Conservation (phyloP, 2,329 filamentous ascomycete genomes). For the Epichloe hybrida region DNA sequence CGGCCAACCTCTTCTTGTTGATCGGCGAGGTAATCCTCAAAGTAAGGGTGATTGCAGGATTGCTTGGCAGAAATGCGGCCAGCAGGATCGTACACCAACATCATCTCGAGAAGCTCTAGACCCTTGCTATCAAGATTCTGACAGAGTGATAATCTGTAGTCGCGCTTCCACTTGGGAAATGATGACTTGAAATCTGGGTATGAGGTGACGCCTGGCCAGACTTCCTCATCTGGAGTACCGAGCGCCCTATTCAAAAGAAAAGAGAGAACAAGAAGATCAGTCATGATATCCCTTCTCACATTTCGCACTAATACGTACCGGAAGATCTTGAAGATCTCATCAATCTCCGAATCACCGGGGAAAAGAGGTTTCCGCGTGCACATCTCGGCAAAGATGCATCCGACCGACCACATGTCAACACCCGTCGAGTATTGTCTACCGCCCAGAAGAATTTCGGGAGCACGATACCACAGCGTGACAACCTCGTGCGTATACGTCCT, state of each 20-base stretch:
- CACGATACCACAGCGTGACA: conserved; percentile 85
- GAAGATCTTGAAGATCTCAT: conserved; percentile 46
- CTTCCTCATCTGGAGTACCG: conserved; percentile 67
- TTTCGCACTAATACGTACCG: conserved; percentile 37
- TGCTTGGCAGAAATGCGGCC: conserved; percentile 82
- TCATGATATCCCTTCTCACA: neutral
- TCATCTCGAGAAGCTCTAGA: conserved; percentile 51
- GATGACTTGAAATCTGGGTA: conserved; percentile 89
- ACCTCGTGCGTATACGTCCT: conserved; percentile 92
- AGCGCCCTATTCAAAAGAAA: conserved; percentile 40
- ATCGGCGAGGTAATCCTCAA: conserved; percentile 31
- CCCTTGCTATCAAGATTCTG: conserved; percentile 59
- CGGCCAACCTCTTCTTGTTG: conserved; percentile 16
- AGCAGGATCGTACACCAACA: conserved; percentile 80
- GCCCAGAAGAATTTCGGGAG: conserved; percentile 80
- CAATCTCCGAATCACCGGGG: conserved; percentile 65
- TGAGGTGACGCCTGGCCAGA: conserved; percentile 86
- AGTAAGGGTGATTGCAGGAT: conserved; percentile 74
- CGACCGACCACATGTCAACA: conserved; percentile 92
- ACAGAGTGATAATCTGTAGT: conserved; percentile 52
- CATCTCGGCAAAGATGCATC: conserved; percentile 95
- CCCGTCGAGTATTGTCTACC: conserved; percentile 87
- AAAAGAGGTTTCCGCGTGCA: conserved; percentile 87
- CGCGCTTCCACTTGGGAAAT: conserved; percentile 81
- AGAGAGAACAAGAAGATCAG: neutral